These are phyloP conservation scores for Bolboschoenoplectus hybrid DNA, from an alignment of 202 grass and related monocot genomes.

Conservation along the genomic window DNA sequence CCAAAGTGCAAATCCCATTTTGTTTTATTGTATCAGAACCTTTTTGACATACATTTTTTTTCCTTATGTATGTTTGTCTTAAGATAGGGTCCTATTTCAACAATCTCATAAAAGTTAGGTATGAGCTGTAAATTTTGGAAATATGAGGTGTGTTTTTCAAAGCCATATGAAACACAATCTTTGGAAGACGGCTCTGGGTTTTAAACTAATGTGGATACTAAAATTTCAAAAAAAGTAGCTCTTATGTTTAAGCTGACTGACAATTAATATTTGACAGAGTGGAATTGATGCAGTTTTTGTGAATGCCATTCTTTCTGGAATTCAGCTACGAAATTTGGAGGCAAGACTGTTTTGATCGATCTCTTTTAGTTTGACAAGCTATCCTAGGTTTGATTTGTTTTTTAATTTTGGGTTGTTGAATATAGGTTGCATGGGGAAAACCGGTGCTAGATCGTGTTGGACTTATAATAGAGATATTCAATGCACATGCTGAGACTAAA, in stretches of 20 bases:
- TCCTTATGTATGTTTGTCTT: neutral
- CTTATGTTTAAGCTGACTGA: constrained; percentile 16
- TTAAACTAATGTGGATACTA: neutral
- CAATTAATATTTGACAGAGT: constrained; percentile 47
- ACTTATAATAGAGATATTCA: constrained; percentile 98
- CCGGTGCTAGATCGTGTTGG: constrained; percentile 90
- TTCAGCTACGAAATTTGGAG: constrained; percentile 96
- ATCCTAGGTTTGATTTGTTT: neutral
- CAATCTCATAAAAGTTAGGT: neutral
- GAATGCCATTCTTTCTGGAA: constrained; percentile 81
- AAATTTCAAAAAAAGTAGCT: neutral
- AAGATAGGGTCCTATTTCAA: neutral
- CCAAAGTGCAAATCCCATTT: neutral
- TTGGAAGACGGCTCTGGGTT: neutral
- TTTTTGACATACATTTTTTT: neutral
- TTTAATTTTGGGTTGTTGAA: constrained; percentile 35
- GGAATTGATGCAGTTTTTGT: constrained; percentile 86
- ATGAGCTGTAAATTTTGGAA: neutral
- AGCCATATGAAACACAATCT: neutral
- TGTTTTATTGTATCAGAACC: neutral
- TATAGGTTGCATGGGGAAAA: constrained; percentile 68
- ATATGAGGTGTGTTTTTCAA: neutral
- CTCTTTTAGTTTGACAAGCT: constrained; percentile 6
- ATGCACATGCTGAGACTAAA: constrained; percentile 97
- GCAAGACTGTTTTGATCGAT: constrained; percentile 47